Conservation (phyloP, 2,329 filamentous ascomycete genomes). For the Cyphellophora europaea region DNA sequence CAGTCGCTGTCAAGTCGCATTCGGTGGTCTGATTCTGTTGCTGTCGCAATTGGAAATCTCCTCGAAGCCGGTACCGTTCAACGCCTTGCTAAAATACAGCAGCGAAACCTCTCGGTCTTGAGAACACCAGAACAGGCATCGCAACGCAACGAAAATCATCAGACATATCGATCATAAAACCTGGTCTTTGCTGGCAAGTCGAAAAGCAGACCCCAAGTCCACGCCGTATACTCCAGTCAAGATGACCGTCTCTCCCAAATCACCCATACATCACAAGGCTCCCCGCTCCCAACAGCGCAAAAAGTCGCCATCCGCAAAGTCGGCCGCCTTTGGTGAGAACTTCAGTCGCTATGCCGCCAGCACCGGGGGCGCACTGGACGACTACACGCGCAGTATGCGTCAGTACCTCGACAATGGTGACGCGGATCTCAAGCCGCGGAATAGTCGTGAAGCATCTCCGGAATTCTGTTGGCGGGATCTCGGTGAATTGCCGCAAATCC, state of each 20-base stretch:
- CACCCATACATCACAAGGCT: not conserved
- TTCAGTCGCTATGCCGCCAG: too few species aligned
- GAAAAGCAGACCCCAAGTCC: not conserved
- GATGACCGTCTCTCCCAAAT: not conserved
- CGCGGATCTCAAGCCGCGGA: not conserved
- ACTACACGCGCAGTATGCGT: slow-evolving; percentile 18
- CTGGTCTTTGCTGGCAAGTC: not conserved
- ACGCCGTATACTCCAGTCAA: not conserved
- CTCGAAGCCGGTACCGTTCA: not conserved
- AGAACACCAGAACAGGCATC: not conserved
- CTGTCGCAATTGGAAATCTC: not conserved
- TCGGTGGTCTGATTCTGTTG: not conserved
- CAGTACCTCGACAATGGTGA: slow-evolving; percentile 10
- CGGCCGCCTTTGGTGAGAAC: too few species aligned
- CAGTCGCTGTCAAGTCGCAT: too few species aligned
- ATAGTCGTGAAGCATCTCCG: slow-evolving; percentile 1
- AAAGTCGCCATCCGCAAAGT: too few species aligned
- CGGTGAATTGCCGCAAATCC: not conserved
- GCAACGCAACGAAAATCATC: not conserved
- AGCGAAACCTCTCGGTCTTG: not conserved
- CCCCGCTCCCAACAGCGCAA: too few species aligned
- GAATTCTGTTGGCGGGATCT: not conserved
- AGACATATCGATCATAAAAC: not conserved
- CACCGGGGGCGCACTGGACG: slow-evolving; percentile 10
- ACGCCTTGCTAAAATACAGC: not conserved